Conservation (phyloP, 495 filamentous ascomycete species). For the Neurospora sp. region DNA sequence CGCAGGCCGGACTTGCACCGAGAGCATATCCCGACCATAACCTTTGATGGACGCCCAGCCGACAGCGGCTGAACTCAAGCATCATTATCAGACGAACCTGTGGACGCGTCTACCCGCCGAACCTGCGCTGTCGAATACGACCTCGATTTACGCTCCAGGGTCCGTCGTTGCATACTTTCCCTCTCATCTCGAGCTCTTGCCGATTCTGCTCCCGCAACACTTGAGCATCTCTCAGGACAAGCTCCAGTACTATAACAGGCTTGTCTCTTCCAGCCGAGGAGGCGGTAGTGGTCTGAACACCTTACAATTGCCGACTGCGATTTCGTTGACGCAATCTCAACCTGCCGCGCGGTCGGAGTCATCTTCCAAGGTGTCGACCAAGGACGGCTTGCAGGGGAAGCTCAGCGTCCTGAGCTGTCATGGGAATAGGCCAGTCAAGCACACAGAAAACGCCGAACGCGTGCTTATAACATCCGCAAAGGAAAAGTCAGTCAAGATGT, state of each 20-base stretch:
- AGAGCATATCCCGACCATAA: constrained; percentile 18
- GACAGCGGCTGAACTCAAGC: constrained; percentile 40
- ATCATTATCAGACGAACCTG: constrained; percentile 35
- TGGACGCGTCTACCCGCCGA: constrained; percentile 26
- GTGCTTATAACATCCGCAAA: constrained; percentile 43
- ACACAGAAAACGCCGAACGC: constrained; percentile 43
- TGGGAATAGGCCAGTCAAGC: constrained; percentile 45
- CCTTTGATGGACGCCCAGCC: constrained; percentile 42
- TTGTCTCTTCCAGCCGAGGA: constrained; percentile 40
- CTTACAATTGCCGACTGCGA: constrained; percentile 33
- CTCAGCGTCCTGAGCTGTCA: constrained; percentile 39
- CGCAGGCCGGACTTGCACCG: constrained; percentile 7
- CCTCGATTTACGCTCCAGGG: constrained; percentile 15
- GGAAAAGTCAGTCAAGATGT: constrained; percentile 38
- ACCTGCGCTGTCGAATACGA: constrained; percentile 14
- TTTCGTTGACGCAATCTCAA: constrained; percentile 38
- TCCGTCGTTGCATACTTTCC: constrained; percentile 21
- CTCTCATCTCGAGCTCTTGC: constrained; percentile 33
- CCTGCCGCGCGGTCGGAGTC: constrained; percentile 39
- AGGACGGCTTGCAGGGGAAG: constrained; percentile 32
- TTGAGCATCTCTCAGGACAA: constrained; percentile 40
- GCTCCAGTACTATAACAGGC: constrained; percentile 45
- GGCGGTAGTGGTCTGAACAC: constrained; percentile 34
- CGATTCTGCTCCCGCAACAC: constrained; percentile 41
- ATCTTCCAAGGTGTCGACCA: constrained; percentile 42